Evolutionary conservation across 1,139 yeast species (phyloP), one percentile per base, ranked within the genome.

Genomic region (Saccharomyces hybrid): DNA sequence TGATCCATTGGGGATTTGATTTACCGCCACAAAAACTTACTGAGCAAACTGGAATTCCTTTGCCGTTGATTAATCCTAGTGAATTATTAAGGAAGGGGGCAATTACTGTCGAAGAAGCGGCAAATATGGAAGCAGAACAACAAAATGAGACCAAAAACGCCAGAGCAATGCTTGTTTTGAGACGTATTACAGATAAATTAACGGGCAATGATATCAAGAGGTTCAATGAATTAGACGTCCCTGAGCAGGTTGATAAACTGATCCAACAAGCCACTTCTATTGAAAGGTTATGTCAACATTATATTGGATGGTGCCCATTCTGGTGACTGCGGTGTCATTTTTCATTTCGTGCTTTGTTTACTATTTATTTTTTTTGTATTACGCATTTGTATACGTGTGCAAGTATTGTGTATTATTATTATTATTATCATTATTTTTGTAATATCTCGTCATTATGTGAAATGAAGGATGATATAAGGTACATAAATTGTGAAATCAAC

Each of bases 301-400:
- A 88, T 68, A 88, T 95, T 59, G 99, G 99, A 16, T 95, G 99
- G 99, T 93, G 99, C 73, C 88, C 98, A 0, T 93, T 91, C 81
- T 93, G 99, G 98, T 91, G 52, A 58, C 23, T 16, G 14, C 14
- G n/a, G 11, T 13, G 9, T 46, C 23, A 5, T 13, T 16, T 25
- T 26, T 46, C 9, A 11, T 9, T 25, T 20, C 31, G 5, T 23
- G 25, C 20, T 41, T 9, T 26, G 23, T 9, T 25, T 46, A 46
- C n/a, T 46, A 46, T 46, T 26, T 26, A 46, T 46, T 26, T 46
- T 26, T 46, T n/a, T 16, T 27, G 31, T 27, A 46, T 23, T 13
- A 46, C 13, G 25, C 31, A 46, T 46, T 14, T 27, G 31, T 46
- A 25, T 46, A 46, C n/a, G 16, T 46, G 25, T 13, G 23, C 13